Percentiles rank a stretch among this genome's conserved stretches.
These are phyloP conservation scores for Paecilomyces dactylethromorphus DNA, from an alignment of 2,329 filamentous ascomycete genomes.

Conservation along the genomic window DNA sequence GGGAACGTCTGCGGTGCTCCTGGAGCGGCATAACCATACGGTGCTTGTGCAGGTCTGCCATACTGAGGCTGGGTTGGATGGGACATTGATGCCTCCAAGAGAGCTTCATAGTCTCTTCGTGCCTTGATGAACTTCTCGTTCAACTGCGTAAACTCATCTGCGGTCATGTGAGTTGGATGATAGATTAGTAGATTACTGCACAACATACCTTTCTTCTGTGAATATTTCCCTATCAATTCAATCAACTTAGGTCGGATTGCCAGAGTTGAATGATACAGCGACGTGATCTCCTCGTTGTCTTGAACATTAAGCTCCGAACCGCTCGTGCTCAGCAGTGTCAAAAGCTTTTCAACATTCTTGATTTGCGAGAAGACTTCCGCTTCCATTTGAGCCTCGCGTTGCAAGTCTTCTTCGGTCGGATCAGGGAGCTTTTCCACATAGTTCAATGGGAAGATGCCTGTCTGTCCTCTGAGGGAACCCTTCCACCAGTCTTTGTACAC, in stretches of 20 bases:
- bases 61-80: conserved; percentile 79
- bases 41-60: conserved; percentile 49
- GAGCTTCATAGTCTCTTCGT: conserved; percentile 86
- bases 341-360: conserved; percentile 70
- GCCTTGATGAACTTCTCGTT: conserved; percentile 99
- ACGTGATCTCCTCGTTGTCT: conserved; percentile 94
- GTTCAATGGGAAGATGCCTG: conserved; percentile 95
- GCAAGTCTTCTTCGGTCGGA: conserved; percentile 87
- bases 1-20: conserved; percentile 31
- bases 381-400: conserved; percentile 95
- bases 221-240: conserved; percentile 97
- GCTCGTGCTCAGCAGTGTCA: conserved; percentile 85
- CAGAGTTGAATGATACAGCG: conserved; percentile 83
- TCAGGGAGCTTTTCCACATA: conserved; percentile 97
- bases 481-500: conserved; percentile 99
- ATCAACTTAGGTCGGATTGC: conserved; percentile 95
- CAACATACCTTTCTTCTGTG: conserved; percentile 84
- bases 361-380: conserved; percentile 70
- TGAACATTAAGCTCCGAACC: conserved; percentile 72
- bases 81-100: conserved; percentile 95
- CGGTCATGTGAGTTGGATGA: conserved; percentile 8
- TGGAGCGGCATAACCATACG: conserved; percentile 27
- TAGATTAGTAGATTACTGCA: background rate
- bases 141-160: conserved; percentile 95
- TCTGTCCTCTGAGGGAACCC: conserved; percentile 86